phyloP scores from a whole-genome alignment of 2,329 filamentous ascomycete species.

The Pseudocercospora fijiensis region DNA sequence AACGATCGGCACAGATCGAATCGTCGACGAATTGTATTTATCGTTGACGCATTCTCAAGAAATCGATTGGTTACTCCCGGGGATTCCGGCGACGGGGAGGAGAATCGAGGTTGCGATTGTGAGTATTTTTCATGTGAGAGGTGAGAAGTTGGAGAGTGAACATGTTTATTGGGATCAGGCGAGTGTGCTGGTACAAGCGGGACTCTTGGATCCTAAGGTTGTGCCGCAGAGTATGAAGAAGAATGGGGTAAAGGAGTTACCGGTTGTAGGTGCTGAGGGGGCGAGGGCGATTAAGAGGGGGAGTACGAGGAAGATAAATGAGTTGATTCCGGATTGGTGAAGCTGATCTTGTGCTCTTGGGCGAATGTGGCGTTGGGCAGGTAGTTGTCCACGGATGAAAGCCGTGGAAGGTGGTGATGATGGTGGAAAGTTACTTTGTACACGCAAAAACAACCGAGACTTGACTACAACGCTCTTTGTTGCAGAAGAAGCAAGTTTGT shows the following conservation, averaged over 20 bases:
- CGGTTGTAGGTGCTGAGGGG: slow-evolving; percentile 48
- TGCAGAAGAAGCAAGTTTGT: not conserved
- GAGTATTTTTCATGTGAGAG: slow-evolving; percentile 56
- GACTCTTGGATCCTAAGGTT: slow-evolving; percentile 57
- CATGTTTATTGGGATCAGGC: slow-evolving; percentile 65
- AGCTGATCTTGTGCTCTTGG: too few species aligned
- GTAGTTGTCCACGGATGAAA: slow-evolving; percentile 36
- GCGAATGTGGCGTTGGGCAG: too few species aligned
- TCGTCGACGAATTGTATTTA: slow-evolving; percentile 62
- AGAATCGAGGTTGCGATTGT: slow-evolving; percentile 57
- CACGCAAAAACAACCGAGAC: slow-evolving; percentile 12
- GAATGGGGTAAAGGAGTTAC: slow-evolving; percentile 48
- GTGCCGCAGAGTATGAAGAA: slow-evolving; percentile 50
- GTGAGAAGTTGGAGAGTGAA: slow-evolving; percentile 56
- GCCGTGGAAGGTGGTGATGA: not conserved
- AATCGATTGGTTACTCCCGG: slow-evolving; percentile 61
- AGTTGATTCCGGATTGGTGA: slow-evolving; percentile 51
- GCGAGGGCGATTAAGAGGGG: slow-evolving; percentile 50
- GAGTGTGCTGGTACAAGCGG: slow-evolving; percentile 59
- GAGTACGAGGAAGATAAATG: slow-evolving; percentile 46
- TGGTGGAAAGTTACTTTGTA: slow-evolving; percentile 12
- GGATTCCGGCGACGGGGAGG: slow-evolving; percentile 56
- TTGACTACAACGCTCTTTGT: not conserved
- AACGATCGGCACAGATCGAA: slow-evolving; percentile 57
- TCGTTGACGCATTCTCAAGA: slow-evolving; percentile 58